Percentiles rank a stretch among this genome's conserved stretches.
Evolutionary conservation across 163 green algal genomes (phyloP).

Genomic region (Chlamydomonas reinhardtii): DNA sequence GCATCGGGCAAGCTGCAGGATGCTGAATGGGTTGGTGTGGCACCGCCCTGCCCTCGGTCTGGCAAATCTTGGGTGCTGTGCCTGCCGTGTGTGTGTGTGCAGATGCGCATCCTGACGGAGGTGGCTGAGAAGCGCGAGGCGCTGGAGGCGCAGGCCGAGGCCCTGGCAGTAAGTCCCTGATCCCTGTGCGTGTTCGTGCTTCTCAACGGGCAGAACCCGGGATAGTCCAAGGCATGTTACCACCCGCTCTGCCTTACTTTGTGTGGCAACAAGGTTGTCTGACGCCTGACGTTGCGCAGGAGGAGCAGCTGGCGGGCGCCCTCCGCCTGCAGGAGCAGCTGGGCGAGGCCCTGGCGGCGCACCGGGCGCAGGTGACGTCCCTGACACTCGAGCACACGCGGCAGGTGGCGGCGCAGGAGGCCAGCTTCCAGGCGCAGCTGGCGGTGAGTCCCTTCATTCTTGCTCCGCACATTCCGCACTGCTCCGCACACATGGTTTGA

Average conservation of each 20-base stretch:
- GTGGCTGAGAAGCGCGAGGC: background rate
- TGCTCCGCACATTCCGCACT: too few relatives aligned
- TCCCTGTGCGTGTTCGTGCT: too few relatives aligned
- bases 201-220: too few relatives aligned
- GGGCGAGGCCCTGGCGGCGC: background rate
- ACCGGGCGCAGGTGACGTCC: background rate
- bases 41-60: too few relatives aligned
- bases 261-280: too few relatives aligned
- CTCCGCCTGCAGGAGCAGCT: background rate
- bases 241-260: too few relatives aligned
- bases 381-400: background rate
- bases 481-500: background rate
- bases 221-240: too few relatives aligned
- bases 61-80: too few relatives aligned
- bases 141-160: background rate
- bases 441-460: background rate
- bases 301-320: background rate
- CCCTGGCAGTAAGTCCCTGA: slow-evolving; percentile 1
- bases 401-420: background rate
- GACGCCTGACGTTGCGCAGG: too few relatives aligned
- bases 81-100: too few relatives aligned
- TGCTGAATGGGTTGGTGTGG: too few relatives aligned
- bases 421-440: background rate
- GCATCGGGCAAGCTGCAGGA: too few relatives aligned
- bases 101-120: background rate